A percentile compares a stretch with the other conserved stretches of the same genome.
phyloP scores from a whole-genome alignment of 352 stramenopile species.

The Phytophthora crassamura region DNA sequence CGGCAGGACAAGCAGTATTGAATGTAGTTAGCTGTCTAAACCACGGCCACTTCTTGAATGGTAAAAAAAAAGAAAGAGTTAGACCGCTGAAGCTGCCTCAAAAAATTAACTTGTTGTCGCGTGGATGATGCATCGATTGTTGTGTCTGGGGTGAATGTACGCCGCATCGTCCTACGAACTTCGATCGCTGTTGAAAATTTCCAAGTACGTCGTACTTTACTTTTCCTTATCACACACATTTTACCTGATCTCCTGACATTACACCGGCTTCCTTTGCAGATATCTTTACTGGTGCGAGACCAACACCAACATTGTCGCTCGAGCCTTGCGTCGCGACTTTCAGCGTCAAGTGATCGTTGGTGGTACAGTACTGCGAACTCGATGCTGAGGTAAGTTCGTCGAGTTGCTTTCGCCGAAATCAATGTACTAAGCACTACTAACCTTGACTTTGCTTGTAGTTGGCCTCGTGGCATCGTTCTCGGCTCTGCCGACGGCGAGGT shows the following conservation, averaged over 20 bases:
- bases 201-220: slow-evolving; percentile 31
- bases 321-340: slow-evolving; percentile 51
- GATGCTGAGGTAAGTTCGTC: slow-evolving; percentile 60
- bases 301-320: slow-evolving; percentile 69
- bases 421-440: no score
- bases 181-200: slow-evolving; percentile 68
- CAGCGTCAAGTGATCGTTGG: slow-evolving; percentile 58
- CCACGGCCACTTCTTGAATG: no score
- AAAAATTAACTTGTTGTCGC: no score
- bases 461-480: slow-evolving; percentile 64
- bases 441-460: slow-evolving; percentile 38
- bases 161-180: slow-evolving; percentile 48
- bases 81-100: no score
- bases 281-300: slow-evolving; percentile 78
- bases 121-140: slow-evolving; percentile 24
- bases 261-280: slow-evolving; percentile 30
- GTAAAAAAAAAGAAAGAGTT: no score
- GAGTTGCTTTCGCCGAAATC: not conserved
- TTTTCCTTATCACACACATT: not conserved
- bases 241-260: no score
- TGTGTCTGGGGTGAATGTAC: slow-evolving; percentile 9
- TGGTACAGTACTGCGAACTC: slow-evolving; percentile 60
- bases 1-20: no score
- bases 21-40: no score
- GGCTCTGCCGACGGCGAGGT: slow-evolving; percentile 36